Base-by-base conservation (phyloP, 2,329 filamentous ascomycete genomes). In the Paraconiothyrium brasiliense region DNA sequence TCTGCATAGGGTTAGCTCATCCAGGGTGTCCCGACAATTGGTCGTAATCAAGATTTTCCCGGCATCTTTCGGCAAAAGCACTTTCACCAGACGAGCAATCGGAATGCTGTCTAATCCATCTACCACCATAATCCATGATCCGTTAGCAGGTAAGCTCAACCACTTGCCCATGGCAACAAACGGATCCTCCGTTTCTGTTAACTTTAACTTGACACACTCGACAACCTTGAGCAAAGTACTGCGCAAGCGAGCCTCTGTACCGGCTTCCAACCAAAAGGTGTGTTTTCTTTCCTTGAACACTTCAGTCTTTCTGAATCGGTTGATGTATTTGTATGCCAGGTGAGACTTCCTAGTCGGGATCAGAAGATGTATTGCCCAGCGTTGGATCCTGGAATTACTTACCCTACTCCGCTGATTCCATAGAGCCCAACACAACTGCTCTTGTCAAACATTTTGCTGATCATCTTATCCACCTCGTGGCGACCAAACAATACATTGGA, bases 321-420 rank as follows among this genome's bases (percentile, higher is more conserved):
- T 14, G 10, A 24, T 37, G 30, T 56, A 60, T 7, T 58, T n/a
- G 20, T 34, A 52, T 32, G 56, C 56, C 4, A 58, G 9, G 22
- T 58, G 56, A 3, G 56, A 58, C 35, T 58, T 58, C 11, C 56
- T n/a, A n/a, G n/a, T n/a, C n/a, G n/a, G n/a, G n/a, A n/a, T n/a
- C n/a, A n/a, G n/a, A n/a, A n/a, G n/a, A n/a, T n/a, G n/a, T n/a
- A n/a, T n/a, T n/a, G n/a, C n/a, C n/a, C n/a, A n/a, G n/a, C n/a
- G n/a, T n/a, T n/a, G n/a, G n/a, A n/a, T n/a, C n/a, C n/a, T n/a
- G n/a, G n/a, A n/a, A n/a, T n/a, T n/a, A n/a, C 46, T 30, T 52
- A 58, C 56, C 47, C 47, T 2, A 43, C 24, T 7, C 56, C 56
- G 24, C 47, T 13, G 2, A 30, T 9, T 3, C 56, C 56, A 44